Evolutionary conservation across 495 filamentous ascomycete species (phyloP), one percentile per base, ranked within the genome.

Genomic region (Tuber umbilicatum): DNA sequence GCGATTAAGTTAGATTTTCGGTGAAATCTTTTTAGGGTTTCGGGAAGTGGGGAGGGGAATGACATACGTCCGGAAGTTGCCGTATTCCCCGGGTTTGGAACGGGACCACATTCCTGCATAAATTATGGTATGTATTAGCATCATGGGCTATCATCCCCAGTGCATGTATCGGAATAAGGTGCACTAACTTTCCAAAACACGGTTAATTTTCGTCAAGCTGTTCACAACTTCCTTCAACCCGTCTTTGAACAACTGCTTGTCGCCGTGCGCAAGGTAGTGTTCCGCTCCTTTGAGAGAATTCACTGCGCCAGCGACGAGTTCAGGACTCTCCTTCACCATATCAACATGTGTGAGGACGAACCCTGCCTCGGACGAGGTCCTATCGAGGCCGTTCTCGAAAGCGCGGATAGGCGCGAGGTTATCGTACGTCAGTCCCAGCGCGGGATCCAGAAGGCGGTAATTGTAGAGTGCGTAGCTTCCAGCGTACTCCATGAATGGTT

Each of bases 401-500:
- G 91, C 94, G 35, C 94, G 92, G 77, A 97, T 91, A 5, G 96
- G 88, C 60, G 91, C 91, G 17, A 97, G 86, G 83, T 97, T 97
- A 70, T 87, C 84, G 81, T 94, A 93, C 17, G 89, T 86, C 23
- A 93, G 85, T 39, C 92, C 92, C 37, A 84, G 85, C 23, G 86
- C 80, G 23, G 90, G 90, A 73, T 94, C 87, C 39, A 86, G 84
- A 21, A 95, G 86, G 37, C 87, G 87, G 83, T 95, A 97, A 85
- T 97, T 97, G 88, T 90, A 97, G 69, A 97, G 89, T 68, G 92
- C 91, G 84, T 97, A 97, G 2, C 91, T 91, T 37, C 93, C 94
- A 19, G 94, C 94, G 83, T 97, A 97, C 79, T 94, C 93, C 93
- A 97, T 94, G 86, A 96, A 97, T 10, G 94, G 92, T 81, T 91